Base-by-base conservation (phyloP, 2,329 filamentous ascomycete species). In the Harringtonia lauricola region DNA sequence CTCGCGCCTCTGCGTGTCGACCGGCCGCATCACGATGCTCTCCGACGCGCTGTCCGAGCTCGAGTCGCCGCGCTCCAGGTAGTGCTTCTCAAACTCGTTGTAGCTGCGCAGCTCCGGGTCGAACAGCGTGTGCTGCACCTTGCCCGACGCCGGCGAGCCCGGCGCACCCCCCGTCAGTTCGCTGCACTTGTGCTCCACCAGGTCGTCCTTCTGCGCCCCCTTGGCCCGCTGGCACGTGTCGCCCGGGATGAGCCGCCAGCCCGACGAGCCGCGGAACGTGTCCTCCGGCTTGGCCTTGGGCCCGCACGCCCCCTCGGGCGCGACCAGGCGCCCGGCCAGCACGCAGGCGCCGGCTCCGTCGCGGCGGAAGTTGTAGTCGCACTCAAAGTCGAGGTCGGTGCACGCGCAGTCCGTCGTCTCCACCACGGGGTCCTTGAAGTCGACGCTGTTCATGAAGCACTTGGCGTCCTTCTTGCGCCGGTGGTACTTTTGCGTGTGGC, bases 191-290 rank as follows among this genome's bases (percentile, higher is more conserved):
- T 80, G 75, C 52, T 95, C 81, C 14, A 87, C 73, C n/a, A 71
- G 65, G 43, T 81, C 73, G 53, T 88, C 85, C 55, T 86, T 81
- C 51, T 85, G 74, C 39, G 69, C 63, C 33, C 78, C 82, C 14
- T 61, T 59, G 14, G 66, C 72, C 38, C 76, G 67, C 52, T 78
- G 74, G 62, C 86, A 90, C 21, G 74, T 74, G 59, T 90, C 83
- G 22, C 85, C 86, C 1, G 92, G 90, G 47, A 98, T 96, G 52
- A 90, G 72, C 47, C 90, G 81, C 76, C 87, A 98, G 22, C 92
- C 92, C 26, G 89, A 95, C 3, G 83, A 84, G 13, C 87, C 92
- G 62, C 74, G 80, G 64, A 88, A 98, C 2, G 70, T 87, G 46
- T 83, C 82, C 9, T 81, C 75, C 3, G 74, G 68, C 35, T 79